Evolutionary conservation across 2,329 filamentous ascomycete genomes (phyloP).

Genomic region (Alternaria viburni): DNA sequence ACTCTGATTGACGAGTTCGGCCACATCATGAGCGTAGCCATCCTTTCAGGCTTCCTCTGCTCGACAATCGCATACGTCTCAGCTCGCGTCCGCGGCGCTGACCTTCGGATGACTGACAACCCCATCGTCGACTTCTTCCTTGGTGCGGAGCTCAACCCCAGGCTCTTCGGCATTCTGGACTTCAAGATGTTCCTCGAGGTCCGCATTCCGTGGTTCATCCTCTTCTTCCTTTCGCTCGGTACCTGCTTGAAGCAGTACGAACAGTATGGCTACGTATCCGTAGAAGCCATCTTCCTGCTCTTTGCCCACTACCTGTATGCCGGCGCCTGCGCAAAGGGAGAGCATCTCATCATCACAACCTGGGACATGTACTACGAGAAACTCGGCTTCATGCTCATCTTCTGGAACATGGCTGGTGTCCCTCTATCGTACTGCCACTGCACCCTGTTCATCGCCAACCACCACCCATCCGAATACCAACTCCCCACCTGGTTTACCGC

Average conservation of each 20-base stretch:
- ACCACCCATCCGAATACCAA: slow-evolving; percentile 76
- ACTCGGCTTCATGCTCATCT: slow-evolving; percentile 96
- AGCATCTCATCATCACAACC: slow-evolving; percentile 87
- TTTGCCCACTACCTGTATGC: slow-evolving; percentile 93
- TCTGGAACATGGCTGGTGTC: slow-evolving; percentile 94
- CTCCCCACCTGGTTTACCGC: slow-evolving; percentile 74
- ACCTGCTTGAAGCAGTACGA: slow-evolving; percentile 85
- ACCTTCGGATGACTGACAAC: slow-evolving; percentile 90
- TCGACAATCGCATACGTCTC: slow-evolving; percentile 86
- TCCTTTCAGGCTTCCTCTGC: slow-evolving; percentile 86
- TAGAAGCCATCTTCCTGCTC: slow-evolving; percentile 82
- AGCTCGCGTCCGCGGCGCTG: slow-evolving; percentile 76
- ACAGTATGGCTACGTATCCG: slow-evolving; percentile 81
- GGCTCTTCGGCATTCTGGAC: slow-evolving; percentile 82
- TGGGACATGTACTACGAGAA: slow-evolving; percentile 99
- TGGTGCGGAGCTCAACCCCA: slow-evolving; percentile 84
- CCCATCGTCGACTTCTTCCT: slow-evolving; percentile 89
- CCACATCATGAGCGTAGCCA: slow-evolving; percentile 88
- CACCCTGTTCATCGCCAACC: slow-evolving; percentile 86
- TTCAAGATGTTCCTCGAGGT: slow-evolving; percentile 98
- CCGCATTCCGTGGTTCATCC: slow-evolving; percentile 88
- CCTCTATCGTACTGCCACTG: slow-evolving; percentile 93
- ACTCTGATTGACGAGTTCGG: slow-evolving; percentile 96
- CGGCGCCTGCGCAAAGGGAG: slow-evolving; percentile 89
- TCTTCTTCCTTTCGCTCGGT: slow-evolving; percentile 78